Base-by-base conservation (phyloP, 371 early-diverging fungal genomes). In the Circinella minor region DNA sequence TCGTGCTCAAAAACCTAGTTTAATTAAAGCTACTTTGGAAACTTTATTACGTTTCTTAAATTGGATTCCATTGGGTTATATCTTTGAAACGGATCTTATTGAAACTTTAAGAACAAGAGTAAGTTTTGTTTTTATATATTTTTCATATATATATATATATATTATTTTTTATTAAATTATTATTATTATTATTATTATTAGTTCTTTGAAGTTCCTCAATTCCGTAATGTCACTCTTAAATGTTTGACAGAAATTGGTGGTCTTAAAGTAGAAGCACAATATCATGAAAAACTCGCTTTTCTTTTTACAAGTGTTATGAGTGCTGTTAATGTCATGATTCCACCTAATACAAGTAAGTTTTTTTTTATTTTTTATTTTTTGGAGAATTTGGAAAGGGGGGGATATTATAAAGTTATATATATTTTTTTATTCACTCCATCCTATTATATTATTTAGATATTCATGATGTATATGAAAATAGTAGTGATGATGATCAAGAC, bases 11-110 rank as follows among this genome's bases (percentile, higher is more conserved):
- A 94, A 95, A 74, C 91, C 94, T 3, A 90, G 90, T 36, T 86
- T 99, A 68, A 92, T 99, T 66, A 88, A 86, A 67, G 94, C 98
- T 4, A 98, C 99, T 1, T 81, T 99, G 46, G 92, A 95, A 75
- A 95, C 99, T 0, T 89, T 99, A 37, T 81, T 94, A 64, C 90
- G 95, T 63, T 99, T 99, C 83, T 86, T 99, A 68, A 95, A 93
- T 83, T 99, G 98, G 96, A 94, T 99, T 71, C 99, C 99, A 36
- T 86, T 95, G 46, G 98, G 96, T 20, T 99, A 94, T 78, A 94
- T 99, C 62, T 99, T 99, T 71, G 94, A 98, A 77, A 97, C 96
- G 14, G 90, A 93, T 74, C 81, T 99, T 55, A 95, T 99, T 39
- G 93, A 91, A 63, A 91, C 90, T 43, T 83, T 98, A 60, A 88